phyloP scores from a whole-genome alignment of 2,329 filamentous ascomycete genomes.

The Metarhizium sp. region DNA sequence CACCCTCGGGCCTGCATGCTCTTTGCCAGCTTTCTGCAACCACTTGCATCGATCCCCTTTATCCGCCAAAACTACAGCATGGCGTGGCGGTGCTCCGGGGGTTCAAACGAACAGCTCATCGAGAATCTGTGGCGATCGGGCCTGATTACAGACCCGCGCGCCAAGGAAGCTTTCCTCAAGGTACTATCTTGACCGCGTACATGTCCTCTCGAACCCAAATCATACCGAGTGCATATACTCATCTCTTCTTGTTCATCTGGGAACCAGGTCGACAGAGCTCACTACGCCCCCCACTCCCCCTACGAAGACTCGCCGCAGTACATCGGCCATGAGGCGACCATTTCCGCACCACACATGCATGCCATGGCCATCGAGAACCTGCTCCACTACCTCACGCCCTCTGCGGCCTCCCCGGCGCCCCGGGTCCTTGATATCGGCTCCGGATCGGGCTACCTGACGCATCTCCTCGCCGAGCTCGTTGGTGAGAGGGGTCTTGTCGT shows the following conservation, averaged over 20 bases:
- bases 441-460: slow-evolving; percentile 77
- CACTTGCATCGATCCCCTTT: neutral
- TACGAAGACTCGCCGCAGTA: slow-evolving; percentile 54
- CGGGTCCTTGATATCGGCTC: slow-evolving; percentile 66
- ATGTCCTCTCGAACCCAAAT: neutral
- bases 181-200: neutral
- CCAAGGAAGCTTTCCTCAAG: slow-evolving; percentile 68
- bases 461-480: slow-evolving; percentile 74
- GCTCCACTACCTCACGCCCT: slow-evolving; percentile 32
- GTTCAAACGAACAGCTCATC: slow-evolving; percentile 64
- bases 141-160: slow-evolving; percentile 62
- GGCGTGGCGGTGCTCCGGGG: slow-evolving; percentile 83
- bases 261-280: slow-evolving; percentile 69
- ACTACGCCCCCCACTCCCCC: slow-evolving; percentile 64
- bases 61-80: slow-evolving; percentile 37
- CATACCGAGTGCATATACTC: neutral
- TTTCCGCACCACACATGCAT: slow-evolving; percentile 54
- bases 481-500: slow-evolving; percentile 46
- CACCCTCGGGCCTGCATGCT: neutral
- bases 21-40: neutral
- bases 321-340: slow-evolving; percentile 47
- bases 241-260: neutral
- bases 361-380: slow-evolving; percentile 42
- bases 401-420: slow-evolving; percentile 22
- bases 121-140: slow-evolving; percentile 64